Evolutionary conservation across 345 rosid genomes (phyloP).

Genomic region (Eucalyptus fibrosa): DNA sequence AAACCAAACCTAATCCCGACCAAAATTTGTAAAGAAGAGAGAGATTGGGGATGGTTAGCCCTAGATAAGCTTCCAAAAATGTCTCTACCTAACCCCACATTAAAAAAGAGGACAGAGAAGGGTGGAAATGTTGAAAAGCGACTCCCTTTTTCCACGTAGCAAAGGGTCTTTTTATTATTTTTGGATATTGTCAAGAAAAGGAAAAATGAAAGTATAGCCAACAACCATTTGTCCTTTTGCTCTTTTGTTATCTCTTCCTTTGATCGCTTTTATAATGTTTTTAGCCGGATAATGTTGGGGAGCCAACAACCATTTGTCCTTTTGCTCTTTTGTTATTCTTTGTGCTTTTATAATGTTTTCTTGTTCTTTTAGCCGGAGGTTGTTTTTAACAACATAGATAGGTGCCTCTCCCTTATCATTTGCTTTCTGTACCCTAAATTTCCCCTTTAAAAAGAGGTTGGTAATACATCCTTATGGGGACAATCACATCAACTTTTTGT

Average conservation of each 20-base stretch:
- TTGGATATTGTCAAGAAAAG: background rate
- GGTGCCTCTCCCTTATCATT: background rate
- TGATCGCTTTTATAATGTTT: background rate
- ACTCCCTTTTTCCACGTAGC: background rate
- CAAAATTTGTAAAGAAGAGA: background rate
- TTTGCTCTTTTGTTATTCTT: background rate
- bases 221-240: background rate
- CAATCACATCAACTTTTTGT: background rate
- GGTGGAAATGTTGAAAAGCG: background rate
- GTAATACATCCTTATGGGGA: background rate
- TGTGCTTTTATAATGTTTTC: background rate
- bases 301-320: background rate
- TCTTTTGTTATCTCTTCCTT: background rate
- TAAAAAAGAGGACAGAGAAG: background rate
- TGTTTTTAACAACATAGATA: background rate
- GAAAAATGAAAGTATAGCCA: background rate
- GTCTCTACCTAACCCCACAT: background rate
- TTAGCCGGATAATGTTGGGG: background rate
- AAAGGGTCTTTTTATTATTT: background rate
- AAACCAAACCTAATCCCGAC: background rate
- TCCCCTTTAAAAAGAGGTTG: background rate
- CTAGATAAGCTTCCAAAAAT: background rate
- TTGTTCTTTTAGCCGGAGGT: background rate
- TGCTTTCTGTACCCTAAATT: background rate
- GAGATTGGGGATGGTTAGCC: background rate